Percentiles rank a stretch among this genome's conserved stretches.
Evolutionary conservation across 2,329 filamentous ascomycete species (phyloP).

Genomic region (Fulvia fulva): DNA sequence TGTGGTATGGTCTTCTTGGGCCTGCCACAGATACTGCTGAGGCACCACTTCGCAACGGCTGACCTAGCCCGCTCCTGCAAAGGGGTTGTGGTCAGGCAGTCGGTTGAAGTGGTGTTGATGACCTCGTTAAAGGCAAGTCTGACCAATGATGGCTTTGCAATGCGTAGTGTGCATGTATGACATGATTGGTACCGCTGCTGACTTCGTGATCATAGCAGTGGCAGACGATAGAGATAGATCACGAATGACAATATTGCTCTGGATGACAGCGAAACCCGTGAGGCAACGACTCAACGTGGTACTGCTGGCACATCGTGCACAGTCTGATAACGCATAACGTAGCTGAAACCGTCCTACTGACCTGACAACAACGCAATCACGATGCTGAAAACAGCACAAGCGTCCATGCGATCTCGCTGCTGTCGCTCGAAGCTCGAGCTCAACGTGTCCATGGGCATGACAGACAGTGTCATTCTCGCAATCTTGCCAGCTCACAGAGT

Average conservation of each 20-base stretch:
- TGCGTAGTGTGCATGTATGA: not conserved
- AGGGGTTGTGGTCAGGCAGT: constrained; percentile 25
- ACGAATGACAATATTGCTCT: not conserved
- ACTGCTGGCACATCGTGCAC: not conserved
- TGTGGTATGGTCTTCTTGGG: constrained; percentile 18
- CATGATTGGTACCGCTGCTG: not conserved
- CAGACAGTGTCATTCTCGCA: not conserved
- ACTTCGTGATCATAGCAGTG: not conserved
- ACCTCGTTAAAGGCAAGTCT: constrained; percentile 32
- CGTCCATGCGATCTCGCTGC: not conserved
- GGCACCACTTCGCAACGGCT: constrained; percentile 12
- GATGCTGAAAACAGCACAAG: not conserved
- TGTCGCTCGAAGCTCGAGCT: not conserved
- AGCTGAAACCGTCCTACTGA: not conserved
- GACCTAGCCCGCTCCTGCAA: constrained; percentile 22
- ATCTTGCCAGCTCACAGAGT: constrained; percentile 1
- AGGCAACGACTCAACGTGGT: not conserved
- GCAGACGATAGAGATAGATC: not conserved
- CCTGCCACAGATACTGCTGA: constrained; percentile 32
- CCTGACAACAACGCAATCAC: not conserved
- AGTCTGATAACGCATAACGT: not conserved
- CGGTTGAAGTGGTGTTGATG: constrained; percentile 17
- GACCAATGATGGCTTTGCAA: constrained; percentile 12
- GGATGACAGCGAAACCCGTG: not conserved
- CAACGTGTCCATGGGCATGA: not conserved